Evolutionary conservation across 2,329 filamentous ascomycete species (phyloP), one percentile per base, ranked within the genome.

Genomic region (Talaromyces verruculosus): DNA sequence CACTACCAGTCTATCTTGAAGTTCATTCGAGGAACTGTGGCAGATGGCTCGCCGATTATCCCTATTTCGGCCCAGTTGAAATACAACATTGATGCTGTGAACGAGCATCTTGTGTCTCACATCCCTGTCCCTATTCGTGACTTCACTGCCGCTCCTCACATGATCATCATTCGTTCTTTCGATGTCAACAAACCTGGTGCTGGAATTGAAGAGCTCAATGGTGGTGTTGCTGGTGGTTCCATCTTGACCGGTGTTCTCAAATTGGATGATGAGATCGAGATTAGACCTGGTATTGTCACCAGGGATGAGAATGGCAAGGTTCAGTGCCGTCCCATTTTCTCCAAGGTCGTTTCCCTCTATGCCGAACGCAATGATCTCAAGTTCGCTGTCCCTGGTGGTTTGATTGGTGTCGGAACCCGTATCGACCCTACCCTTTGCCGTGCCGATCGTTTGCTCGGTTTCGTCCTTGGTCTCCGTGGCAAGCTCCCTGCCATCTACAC

Each of bases 141-240:
- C 80, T 98, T 99, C 84, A 88, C 88, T 72, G 88, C 91, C 73
- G 91, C 94, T 71, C 95, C 95, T 51, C 93, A 97, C 82, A 97
- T 99, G 92, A 99, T 99, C 75, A 90, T 99, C 77, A 99, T 99
- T 79, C 92, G 95, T 80, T 98, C 94, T 1, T 99, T 99, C 80
- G 95, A 99, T 77, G 96, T 99, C 76, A 99, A 99, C 88, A 99
- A 99, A 87, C 95, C 95, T 49, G 95, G 95, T 87, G 93, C 95
- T 49, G 95, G 97, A 82, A 98, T 99, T 71, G 94, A 98, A 68
- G 95, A 99, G 73, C 86, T 99, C 69, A 97, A 98, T 87, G 95
- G 95, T 77, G 95, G 95, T 87, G 95, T 99, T 78, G 95, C 95
- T 72, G 95, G 95, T 88, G 95, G 95, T 71, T 93, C 89, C 81